A percentile compares a stretch with the other conserved stretches of the same genome.
These are phyloP conservation scores for Metarhizium rileyi DNA, from an alignment of 2,329 filamentous ascomycete species.

Conservation along the genomic window DNA sequence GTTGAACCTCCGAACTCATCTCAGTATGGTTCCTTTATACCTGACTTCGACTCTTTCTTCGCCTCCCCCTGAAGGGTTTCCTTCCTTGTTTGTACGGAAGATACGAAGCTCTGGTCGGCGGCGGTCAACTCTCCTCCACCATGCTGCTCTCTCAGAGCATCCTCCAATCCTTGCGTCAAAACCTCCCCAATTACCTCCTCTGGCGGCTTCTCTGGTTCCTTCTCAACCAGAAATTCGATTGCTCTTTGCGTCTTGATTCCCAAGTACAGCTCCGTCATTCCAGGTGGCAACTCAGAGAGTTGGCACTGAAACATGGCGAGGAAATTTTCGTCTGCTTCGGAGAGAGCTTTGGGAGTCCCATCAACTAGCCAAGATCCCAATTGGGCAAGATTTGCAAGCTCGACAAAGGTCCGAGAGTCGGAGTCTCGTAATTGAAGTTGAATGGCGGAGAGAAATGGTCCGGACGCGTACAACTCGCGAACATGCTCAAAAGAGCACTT, in stretches of 20 bases:
- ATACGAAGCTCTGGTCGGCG: conserved; percentile 25
- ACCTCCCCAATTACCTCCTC: conserved; percentile 47
- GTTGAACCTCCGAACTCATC: conserved; percentile 5
- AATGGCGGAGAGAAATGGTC: conserved; percentile 22
- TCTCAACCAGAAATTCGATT: conserved; percentile 42
- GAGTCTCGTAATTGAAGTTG: conserved; percentile 23
- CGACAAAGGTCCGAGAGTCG: conserved; percentile 27
- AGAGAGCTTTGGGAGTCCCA: conserved; percentile 26
- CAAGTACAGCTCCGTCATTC: conserved; percentile 34
- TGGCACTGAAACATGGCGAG: conserved; percentile 34
- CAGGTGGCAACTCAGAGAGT: conserved; percentile 33
- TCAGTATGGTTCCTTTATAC: not conserved
- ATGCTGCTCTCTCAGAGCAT: conserved; percentile 27
- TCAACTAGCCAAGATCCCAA: conserved; percentile 32
- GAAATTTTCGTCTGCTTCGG: conserved; percentile 35
- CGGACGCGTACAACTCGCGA: conserved; percentile 24
- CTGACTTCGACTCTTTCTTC: conserved; percentile 12
- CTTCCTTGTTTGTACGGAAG: conserved; percentile 23
- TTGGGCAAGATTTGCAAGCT: conserved; percentile 39
- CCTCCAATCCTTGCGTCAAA: conserved; percentile 46
- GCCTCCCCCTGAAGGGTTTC: conserved; percentile 21
- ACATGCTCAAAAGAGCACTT: conserved; percentile 23
- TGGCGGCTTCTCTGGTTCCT: conserved; percentile 37
- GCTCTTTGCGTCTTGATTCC: conserved; percentile 40
- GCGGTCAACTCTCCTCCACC: conserved; percentile 21